phyloP scores from a whole-genome alignment of 768 basidiomycete genomes.

The Roridomyces roridus region DNA sequence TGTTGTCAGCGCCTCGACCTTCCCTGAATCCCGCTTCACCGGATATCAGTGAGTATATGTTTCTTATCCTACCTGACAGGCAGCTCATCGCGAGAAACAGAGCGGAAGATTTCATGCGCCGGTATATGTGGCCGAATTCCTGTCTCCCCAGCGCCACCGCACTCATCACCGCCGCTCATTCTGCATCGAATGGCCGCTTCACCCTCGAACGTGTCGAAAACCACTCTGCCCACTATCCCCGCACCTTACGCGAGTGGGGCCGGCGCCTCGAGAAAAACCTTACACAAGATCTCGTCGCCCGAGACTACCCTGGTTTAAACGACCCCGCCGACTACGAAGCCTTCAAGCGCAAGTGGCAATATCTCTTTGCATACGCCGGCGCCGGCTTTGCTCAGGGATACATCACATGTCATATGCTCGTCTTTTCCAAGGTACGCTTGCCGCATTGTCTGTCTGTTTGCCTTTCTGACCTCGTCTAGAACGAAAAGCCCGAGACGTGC shows the following conservation, averaged over 20 bases:
- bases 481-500: not conserved
- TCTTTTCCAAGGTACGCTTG: conserved; percentile 42
- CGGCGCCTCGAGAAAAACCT: conserved; percentile 74
- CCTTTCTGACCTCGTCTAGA: not conserved
- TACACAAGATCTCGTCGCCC: conserved; percentile 59
- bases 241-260: conserved; percentile 93
- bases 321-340: conserved; percentile 63
- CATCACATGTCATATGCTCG: conserved; percentile 84
- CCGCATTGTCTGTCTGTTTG: conserved; percentile 13
- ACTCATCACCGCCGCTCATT: conserved; percentile 75
- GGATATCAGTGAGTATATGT: conserved; percentile 65
- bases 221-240: conserved; percentile 86
- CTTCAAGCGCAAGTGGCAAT: conserved; percentile 87
- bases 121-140: conserved; percentile 90
- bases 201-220: conserved; percentile 87
- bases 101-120: conserved; percentile 85
- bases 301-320: conserved; percentile 65
- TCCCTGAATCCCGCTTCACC: conserved; percentile 72
- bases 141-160: conserved; percentile 87
- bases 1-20: conserved; percentile 73
- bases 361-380: conserved; percentile 82
- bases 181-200: conserved; percentile 75
- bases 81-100: conserved; percentile 35
- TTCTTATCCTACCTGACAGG: conserved; percentile 5
- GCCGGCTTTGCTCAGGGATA: conserved; percentile 83